Evolutionary conservation across 768 basidiomycete genomes (phyloP), one percentile per base, ranked within the genome.

Genomic region (Russula foetens): DNA sequence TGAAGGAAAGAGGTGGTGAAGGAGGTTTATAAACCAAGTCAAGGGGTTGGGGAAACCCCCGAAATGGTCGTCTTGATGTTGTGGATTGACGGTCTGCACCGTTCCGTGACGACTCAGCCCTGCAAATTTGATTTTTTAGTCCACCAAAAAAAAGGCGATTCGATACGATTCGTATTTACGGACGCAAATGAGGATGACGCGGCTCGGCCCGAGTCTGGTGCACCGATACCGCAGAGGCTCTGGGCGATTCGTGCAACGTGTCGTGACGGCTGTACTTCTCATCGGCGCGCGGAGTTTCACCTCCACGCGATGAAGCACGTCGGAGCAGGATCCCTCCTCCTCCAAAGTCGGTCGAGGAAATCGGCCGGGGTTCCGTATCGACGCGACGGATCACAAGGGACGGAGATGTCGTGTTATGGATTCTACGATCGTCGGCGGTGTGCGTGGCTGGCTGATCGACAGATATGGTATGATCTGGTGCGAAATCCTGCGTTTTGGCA

Each of bases 1-100:
- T 1, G 77, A 70, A 0, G 92, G 93, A 50, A 91, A 87, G 19
- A 84, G 64, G 31, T 72, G 73, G 12, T 73, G 62, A 11, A 90
- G 71, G 0, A 85, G 57, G 17, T 63, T 70, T 4, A 71, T 75
- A 11, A 83, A 54, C 19, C 76, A 58, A 24, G 70, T 60, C 58
- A 70, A 46, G 9, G 54, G 53, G n/a, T 41, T 35, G 4, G 56
- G 51, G 28, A 60, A 61, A 29, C 59, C 55, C 21, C 55, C 59
- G 45, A 58, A 49, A 19, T 7, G n/a, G 43, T 58, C 60, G 21
- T 58, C 50, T 61, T 55, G 15, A 58, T 58, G 54, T 43, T 60
- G 19, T 9, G 54, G 50, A 29, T 56, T 47, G 44, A 60, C 47
- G 7, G 46, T 53, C 23, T 46, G 54, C 23, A 60, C 49, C 8